Conservation (phyloP, 108 stramenopile species). For the Nitzschia sp. region DNA sequence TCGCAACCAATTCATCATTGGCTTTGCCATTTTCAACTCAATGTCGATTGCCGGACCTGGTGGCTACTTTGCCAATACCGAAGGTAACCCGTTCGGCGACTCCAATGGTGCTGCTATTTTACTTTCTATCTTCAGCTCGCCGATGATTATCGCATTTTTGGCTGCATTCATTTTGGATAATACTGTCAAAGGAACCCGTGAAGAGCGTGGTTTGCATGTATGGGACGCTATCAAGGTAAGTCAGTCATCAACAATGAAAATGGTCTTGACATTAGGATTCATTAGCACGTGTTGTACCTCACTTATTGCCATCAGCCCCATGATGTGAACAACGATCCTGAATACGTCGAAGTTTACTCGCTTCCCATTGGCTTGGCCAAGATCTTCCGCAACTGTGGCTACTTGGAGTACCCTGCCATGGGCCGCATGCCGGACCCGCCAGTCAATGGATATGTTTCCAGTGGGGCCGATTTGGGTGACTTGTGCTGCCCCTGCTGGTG, state of each 20-base stretch:
- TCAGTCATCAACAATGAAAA: too few relatives aligned
- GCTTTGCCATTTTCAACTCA: slow-evolving; percentile 38
- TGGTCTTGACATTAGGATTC: too few relatives aligned
- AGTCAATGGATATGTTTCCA: slow-evolving; percentile 17
- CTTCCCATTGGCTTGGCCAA: slow-evolving; percentile 25
- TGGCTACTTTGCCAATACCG: slow-evolving; percentile 28
- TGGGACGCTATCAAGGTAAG: slow-evolving; percentile 29
- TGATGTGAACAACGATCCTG: slow-evolving; percentile 42
- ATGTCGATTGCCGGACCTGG: slow-evolving; percentile 38
- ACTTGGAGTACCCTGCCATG: slow-evolving; percentile 25
- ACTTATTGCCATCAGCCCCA: slow-evolving; percentile 6
- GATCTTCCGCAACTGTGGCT: slow-evolving; percentile 34
- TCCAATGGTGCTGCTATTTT: slow-evolving; percentile 27
- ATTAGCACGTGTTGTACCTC: too few relatives aligned
- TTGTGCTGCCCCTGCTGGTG: slow-evolving; percentile 30
- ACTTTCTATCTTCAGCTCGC: slow-evolving; percentile 28
- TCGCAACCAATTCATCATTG: slow-evolving; percentile 41
- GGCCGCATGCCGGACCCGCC: slow-evolving; percentile 35
- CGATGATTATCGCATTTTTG: slow-evolving; percentile 42
- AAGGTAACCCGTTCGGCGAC: slow-evolving; percentile 30
- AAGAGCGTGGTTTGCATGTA: slow-evolving; percentile 33
- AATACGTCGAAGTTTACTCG: slow-evolving; percentile 40
- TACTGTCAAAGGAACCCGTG: slow-evolving; percentile 26
- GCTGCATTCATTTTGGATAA: slow-evolving; percentile 35
- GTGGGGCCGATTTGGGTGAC: slow-evolving; percentile 31